Conservation (phyloP, 2,329 filamentous ascomycete species). For the Tolypocladium ovalisporum region DNA sequence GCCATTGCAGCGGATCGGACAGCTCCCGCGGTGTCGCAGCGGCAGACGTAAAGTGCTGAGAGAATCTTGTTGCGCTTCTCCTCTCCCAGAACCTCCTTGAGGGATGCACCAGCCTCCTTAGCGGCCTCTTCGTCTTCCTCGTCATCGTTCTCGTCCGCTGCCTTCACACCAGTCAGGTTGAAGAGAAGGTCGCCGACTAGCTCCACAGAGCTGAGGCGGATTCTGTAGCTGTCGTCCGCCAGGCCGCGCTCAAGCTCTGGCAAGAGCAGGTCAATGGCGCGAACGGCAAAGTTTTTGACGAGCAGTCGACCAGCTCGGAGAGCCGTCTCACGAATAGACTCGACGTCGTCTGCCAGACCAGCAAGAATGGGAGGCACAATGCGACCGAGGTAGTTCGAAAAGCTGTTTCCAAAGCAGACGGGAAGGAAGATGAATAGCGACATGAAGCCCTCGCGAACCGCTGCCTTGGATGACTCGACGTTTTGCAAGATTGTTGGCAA, state of each 20-base stretch:
- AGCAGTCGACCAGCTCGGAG: conserved; percentile 85
- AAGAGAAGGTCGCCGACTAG: conserved; percentile 93
- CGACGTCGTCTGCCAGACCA: conserved; percentile 89
- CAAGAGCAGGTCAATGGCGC: conserved; percentile 85
- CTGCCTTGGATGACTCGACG: conserved; percentile 78
- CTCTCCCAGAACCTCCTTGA: conserved; percentile 87
- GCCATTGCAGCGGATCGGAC: conserved; percentile 82
- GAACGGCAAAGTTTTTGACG: conserved; percentile 96
- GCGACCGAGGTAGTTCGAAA: conserved; percentile 86
- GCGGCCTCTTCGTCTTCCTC: conserved; percentile 68
- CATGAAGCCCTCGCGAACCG: conserved; percentile 97
- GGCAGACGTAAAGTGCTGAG: conserved; percentile 94
- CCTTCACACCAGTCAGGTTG: conserved; percentile 91
- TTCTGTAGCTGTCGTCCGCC: conserved; percentile 95
- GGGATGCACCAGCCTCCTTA: conserved; percentile 81
- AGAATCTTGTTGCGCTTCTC: conserved; percentile 96
- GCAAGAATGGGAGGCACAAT: conserved; percentile 94
- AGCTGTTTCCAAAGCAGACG: conserved; percentile 97
- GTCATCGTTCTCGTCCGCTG: conserved; percentile 64
- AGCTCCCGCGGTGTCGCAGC: conserved; percentile 87
- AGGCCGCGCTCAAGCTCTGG: conserved; percentile 92
- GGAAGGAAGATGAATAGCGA: conserved; percentile 98
- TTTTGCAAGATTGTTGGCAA: conserved; percentile 94
- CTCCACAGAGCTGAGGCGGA: conserved; percentile 95
- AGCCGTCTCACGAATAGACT: conserved; percentile 94